Evolutionary conservation across 768 basidiomycete species (phyloP), one percentile per base, ranked within the genome.

Genomic region (Hemileccinum impolitum): DNA sequence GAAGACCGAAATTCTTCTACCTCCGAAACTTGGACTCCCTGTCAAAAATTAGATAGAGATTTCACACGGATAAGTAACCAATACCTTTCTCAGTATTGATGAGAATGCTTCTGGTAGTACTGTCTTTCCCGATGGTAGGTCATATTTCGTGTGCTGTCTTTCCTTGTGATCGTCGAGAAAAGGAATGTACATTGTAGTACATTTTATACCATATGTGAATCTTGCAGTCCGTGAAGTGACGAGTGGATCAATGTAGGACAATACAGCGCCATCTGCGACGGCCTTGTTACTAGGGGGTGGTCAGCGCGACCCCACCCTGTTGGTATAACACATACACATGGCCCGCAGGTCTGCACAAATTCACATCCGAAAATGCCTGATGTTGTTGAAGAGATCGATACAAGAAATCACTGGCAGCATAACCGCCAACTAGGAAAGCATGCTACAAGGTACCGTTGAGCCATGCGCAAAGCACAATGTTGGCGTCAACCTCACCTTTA

Each of bases 361-460:
- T 61, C 4, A 78, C 54, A 0, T 70, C 69, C 1, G 67, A 61
- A 21, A 38, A 38, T 13, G 21, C 37, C 10, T 19, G 19, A 38
- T 65, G 58, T 15, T 63, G 56, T 15, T 72, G 70, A 17, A 82
- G 71, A 30, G 67, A 64, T 8, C 54, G 52, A 45, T 72, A 78
- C 13, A 81, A 56, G 63, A 70, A 79, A 21, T 74, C 72, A 43
- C 70, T 79, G 12, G 75, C 73, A 0, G 74, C 72, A 51, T 78
- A 80, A 0, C 77, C 77, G 2, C 79, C 78, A 1, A 80, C 77
- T 2, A 83, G 69, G 36, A 78, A 72, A n/a, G 74, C 68, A 14
- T 68, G 48, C 70, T 69, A 31, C 6, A 12, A 2, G 19, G 6
- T 8, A 31, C 12, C 11, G 19, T 56, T 11, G 41, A 37, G 14